Conservation (phyloP, 768 basidiomycete genomes). For the Tephrocybe sp. region DNA sequence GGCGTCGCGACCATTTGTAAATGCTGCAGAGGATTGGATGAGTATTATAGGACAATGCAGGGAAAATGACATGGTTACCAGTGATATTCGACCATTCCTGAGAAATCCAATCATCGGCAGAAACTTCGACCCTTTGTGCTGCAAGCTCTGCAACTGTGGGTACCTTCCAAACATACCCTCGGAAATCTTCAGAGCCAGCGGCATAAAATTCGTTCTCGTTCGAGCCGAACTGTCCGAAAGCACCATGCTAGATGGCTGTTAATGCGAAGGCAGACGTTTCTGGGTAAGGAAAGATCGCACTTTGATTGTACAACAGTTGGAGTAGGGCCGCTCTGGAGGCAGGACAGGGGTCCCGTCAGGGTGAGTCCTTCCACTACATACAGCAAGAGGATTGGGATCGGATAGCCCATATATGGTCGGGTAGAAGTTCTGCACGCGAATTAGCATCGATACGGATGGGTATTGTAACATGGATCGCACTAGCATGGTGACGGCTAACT, state of each 20-base stretch:
- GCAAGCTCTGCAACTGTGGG: conserved; percentile 46
- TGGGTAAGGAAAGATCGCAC: conserved; percentile 29
- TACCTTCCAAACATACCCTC: conserved; percentile 75
- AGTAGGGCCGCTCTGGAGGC: conserved; percentile 51
- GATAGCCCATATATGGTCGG: conserved; percentile 69
- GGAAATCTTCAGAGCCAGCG: conserved; percentile 83
- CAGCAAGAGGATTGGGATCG: conserved; percentile 68
- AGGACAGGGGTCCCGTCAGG: conserved; percentile 54
- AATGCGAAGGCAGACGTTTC: background rate
- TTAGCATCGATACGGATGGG: background rate
- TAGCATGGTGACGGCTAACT: conserved; percentile 63
- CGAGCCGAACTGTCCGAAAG: conserved; percentile 62
- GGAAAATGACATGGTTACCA: conserved; percentile 29
- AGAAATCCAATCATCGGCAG: conserved; percentile 43
- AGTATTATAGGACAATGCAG: background rate
- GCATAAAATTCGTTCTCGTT: conserved; percentile 59
- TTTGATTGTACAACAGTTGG: conserved; percentile 79
- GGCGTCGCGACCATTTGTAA: conserved; percentile 35
- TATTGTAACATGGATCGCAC: conserved; percentile 37
- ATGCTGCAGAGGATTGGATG: conserved; percentile 33
- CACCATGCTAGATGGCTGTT: conserved; percentile 53
- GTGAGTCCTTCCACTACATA: conserved; percentile 55
- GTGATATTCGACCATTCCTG: conserved; percentile 31
- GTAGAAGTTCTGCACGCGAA: conserved; percentile 49
- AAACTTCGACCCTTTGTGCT: conserved; percentile 44